Base-by-base conservation (phyloP, 169 alveolate genomes). In the Plasmodium relictum region DNA sequence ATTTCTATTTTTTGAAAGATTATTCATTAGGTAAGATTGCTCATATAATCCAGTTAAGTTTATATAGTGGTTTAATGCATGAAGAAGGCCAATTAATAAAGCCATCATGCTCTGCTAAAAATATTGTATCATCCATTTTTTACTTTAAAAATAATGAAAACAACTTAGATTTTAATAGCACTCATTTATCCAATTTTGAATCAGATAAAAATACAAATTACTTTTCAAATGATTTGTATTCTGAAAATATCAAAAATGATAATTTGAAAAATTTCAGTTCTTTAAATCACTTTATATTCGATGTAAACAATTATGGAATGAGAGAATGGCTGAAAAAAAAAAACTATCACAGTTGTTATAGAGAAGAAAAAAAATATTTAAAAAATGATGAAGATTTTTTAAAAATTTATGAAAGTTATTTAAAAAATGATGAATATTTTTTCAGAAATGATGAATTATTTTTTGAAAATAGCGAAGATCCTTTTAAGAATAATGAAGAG, bases 21-120 rank as follows among this genome's bases (percentile, higher is more conserved):
- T 73, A 73, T 45, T 73, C 87, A 10, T 16, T 73, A 37, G 87
- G 87, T 3, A 73, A 52, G 54, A 56, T 73, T 9, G 87, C 87
- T 10, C 87, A 73, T 73, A 56, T 73, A 37, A 61, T 73, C 54
- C 71, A 73, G 52, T 61, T 73, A 26, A 20, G 87, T 44, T 42
- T 73, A 24, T 73, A 73, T 42, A 24, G 24, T 10, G 87, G 87
- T 0, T 44, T 73, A 39, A 24, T 73, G 42, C 70, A 54, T 9
- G 66, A 73, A 44, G 87, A 73, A 61, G 44, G 44, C 3, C 87
- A 73, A 22, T 20, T 16, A 41, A 73, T 73, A 20, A 73, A 54
- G 24, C 87, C 87, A 4, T 24, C 87, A 22, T 73, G 61, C n/a
- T 50, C 68, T 24, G 50, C 61, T 45, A 24, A 18, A 41, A 44